A percentile compares a stretch with the other conserved stretches of the same genome.
These are phyloP conservation scores for Parathielavia appendiculata DNA, from an alignment of 495 filamentous ascomycete genomes.

Conservation along the genomic window DNA sequence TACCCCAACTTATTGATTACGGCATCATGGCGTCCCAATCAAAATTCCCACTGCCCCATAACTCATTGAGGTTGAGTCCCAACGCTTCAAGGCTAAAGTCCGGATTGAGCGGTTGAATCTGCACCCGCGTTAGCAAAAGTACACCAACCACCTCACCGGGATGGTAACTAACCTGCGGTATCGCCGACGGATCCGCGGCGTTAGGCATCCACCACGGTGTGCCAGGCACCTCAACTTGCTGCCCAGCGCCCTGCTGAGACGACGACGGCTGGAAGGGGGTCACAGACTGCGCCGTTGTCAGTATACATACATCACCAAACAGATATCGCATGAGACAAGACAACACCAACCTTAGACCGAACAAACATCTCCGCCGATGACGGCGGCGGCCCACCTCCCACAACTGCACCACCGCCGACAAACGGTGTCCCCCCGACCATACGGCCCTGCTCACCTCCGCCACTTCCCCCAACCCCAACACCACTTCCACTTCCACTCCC, in stretches of 20 bases:
- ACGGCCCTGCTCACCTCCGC: background rate
- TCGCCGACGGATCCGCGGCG: slow-evolving; percentile 19
- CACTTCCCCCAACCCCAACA: slow-evolving; percentile 8
- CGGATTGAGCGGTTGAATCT: slow-evolving; percentile 20
- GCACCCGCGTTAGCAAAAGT: background rate
- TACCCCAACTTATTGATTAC: background rate
- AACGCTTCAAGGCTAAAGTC: slow-evolving; percentile 30
- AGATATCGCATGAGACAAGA: background rate
- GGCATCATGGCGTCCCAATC: slow-evolving; percentile 23
- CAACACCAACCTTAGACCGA: slow-evolving; percentile 24
- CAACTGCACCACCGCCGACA: background rate
- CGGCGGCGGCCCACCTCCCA: background rate
- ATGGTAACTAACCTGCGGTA: slow-evolving; percentile 18
- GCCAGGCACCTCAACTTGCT: slow-evolving; percentile 24
- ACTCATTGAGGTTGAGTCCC: slow-evolving; percentile 33
- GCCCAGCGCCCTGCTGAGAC: slow-evolving; percentile 6
- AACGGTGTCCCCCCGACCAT: slow-evolving; percentile 8
- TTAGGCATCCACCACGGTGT: slow-evolving; percentile 33
- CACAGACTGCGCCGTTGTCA: slow-evolving; percentile 20
- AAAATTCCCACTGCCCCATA: slow-evolving; percentile 31
- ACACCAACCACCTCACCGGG: background rate
- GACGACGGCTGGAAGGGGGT: slow-evolving; percentile 26
- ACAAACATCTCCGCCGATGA: slow-evolving; percentile 20
- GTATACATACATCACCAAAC: background rate
- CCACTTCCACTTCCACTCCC: background rate